phyloP scores from a whole-genome alignment of 75 land plant species.

The Chamaecyparis obtusa region DNA sequence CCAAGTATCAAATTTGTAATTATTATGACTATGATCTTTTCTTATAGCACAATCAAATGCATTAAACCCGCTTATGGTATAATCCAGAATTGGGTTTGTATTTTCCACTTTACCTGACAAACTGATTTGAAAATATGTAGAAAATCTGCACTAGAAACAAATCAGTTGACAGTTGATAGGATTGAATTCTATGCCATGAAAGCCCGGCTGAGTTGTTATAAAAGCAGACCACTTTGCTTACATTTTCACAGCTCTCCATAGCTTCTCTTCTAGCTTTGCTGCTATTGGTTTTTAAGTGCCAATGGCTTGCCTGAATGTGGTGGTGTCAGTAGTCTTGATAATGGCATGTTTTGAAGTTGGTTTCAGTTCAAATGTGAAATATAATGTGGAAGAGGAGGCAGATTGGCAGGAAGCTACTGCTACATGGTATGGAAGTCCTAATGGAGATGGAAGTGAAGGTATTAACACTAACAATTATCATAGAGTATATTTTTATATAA shows the following conservation, averaged over 20 bases:
- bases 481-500: too few relatives aligned
- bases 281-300: too few relatives aligned
- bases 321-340: background rate
- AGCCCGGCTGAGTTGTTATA: background rate
- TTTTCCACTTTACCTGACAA: too few relatives aligned
- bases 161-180: background rate
- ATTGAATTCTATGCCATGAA: background rate
- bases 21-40: too few relatives aligned
- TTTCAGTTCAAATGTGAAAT: background rate
- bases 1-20: too few relatives aligned
- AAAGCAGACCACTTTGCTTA: background rate
- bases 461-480: background rate
- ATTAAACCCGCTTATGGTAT: too few relatives aligned
- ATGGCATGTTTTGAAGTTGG: background rate
- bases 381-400: background rate
- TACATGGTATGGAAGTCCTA: constrained; percentile 73
- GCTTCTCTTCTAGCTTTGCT: background rate
- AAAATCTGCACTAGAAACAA: too few relatives aligned
- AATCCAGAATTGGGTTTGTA: too few relatives aligned
- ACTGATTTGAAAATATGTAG: too few relatives aligned
- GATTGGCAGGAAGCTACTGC: constrained; percentile 61
- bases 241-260: background rate
- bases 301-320: background rate
- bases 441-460: constrained; percentile 67
- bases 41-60: too few relatives aligned